These are phyloP conservation scores for Apiospora sp. DNA, from an alignment of 2,329 filamentous ascomycete genomes.

Conservation along the genomic window DNA sequence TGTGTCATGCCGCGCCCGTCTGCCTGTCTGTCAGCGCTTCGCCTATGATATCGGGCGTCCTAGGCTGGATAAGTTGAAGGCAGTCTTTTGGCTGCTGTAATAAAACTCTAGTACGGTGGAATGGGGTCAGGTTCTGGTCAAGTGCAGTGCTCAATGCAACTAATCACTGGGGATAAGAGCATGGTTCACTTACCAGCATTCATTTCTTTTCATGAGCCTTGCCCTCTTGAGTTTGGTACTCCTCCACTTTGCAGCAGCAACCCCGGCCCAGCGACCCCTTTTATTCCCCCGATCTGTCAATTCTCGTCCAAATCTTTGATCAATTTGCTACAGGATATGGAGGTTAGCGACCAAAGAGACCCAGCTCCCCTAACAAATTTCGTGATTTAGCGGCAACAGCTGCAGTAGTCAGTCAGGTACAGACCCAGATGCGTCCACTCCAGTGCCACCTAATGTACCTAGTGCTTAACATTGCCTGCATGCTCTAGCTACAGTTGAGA, in stretches of 20 bases:
- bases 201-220: constrained; percentile 20
- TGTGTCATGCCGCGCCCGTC: neutral
- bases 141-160: constrained; percentile 7
- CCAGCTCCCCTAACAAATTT: constrained; percentile 17
- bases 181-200: constrained; percentile 1
- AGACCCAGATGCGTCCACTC: constrained; percentile 9
- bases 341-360: constrained; percentile 13
- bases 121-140: neutral
- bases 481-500: neutral
- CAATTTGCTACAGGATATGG: constrained; percentile 2
- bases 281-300: constrained; percentile 17
- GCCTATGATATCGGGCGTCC: neutral
- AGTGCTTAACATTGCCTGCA: constrained; percentile 19
- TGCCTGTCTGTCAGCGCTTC: constrained; percentile 1
- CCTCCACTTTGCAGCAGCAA: constrained; percentile 19
- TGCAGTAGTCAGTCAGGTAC: constrained; percentile 10
- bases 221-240: constrained; percentile 7
- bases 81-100: neutral
- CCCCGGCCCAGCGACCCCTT: constrained; percentile 15
- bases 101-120: constrained; percentile 7
- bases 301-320: neutral
- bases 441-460: constrained; percentile 12
- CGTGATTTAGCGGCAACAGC: constrained; percentile 12
- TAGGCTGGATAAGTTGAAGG: neutral
- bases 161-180: neutral